Evolutionary conservation across 768 basidiomycete genomes (phyloP).

Genomic region (Auriscalpium vulgare): DNA sequence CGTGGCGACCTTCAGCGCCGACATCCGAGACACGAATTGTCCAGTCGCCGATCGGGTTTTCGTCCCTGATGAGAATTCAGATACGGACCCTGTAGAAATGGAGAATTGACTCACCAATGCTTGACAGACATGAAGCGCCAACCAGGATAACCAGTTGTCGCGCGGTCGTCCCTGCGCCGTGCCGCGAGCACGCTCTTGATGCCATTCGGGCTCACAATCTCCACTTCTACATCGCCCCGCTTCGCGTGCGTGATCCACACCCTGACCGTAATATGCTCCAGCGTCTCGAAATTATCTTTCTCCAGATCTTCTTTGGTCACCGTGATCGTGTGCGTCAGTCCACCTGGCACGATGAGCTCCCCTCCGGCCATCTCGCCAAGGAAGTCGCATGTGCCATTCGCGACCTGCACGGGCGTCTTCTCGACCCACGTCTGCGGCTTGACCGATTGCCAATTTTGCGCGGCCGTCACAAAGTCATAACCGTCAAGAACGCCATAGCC

Average conservation of each 20-base stretch:
- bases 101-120: constrained; percentile 66
- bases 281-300: constrained; percentile 70
- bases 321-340: constrained; percentile 55
- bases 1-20: constrained; percentile 45
- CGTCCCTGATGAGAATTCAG: constrained; percentile 57
- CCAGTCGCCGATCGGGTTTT: constrained; percentile 88
- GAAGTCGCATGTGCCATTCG: constrained; percentile 48
- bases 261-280: constrained; percentile 89
- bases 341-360: constrained; percentile 53
- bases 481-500: constrained; percentile 89
- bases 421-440: constrained; percentile 93
- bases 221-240: constrained; percentile 91
- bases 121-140: constrained; percentile 99
- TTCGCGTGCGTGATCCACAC: constrained; percentile 89
- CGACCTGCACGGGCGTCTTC: constrained; percentile 61
- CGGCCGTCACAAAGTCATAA: constrained; percentile 71
- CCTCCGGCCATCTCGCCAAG: constrained; percentile 54
- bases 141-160: constrained; percentile 68
- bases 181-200: constrained; percentile 80
- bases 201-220: constrained; percentile 77
- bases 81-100: neutral
- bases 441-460: constrained; percentile 76
- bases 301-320: constrained; percentile 60
- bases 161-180: constrained; percentile 56
- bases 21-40: constrained; percentile 82